These are phyloP conservation scores for Ceratocystis papillata DNA, from an alignment of 2,329 filamentous ascomycete genomes.

Conservation along the genomic window DNA sequence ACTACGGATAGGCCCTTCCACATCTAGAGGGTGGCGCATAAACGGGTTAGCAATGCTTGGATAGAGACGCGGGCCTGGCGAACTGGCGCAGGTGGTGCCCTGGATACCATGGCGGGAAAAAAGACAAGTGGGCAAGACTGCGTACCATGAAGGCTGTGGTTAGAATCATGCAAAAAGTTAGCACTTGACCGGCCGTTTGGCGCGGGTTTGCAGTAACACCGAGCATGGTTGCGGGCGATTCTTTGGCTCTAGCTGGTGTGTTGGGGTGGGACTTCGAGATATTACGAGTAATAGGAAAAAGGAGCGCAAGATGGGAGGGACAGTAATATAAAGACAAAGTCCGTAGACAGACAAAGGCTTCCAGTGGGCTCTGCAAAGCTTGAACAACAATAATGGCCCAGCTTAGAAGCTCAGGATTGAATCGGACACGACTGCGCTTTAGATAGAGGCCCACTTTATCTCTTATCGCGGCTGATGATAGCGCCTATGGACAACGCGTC, in stretches of 20 bases:
- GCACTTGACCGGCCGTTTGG: slow-evolving; percentile 67
- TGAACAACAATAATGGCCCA: not conserved
- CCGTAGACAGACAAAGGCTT: not conserved
- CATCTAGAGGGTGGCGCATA: slow-evolving; percentile 41
- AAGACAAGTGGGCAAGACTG: not conserved
- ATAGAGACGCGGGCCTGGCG: not conserved
- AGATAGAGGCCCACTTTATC: not conserved
- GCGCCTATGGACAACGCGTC: not conserved
- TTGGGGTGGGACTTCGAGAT: too few relatives aligned
- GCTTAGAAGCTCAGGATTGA: not conserved
- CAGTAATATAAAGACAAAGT: not conserved
- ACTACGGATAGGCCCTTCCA: slow-evolving; percentile 80
- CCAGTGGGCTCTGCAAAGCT: not conserved
- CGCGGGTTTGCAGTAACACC: slow-evolving; percentile 62
- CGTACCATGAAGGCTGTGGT: slow-evolving; percentile 81
- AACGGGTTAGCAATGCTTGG: slow-evolving; percentile 7
- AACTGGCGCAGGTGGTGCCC: too few relatives aligned
- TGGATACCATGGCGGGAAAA: not conserved
- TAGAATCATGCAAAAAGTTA: slow-evolving; percentile 85
- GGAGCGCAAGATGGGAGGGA: not conserved
- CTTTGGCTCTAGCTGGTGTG: not conserved
- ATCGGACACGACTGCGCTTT: slow-evolving; percentile 12
- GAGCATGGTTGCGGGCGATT: slow-evolving; percentile 44
- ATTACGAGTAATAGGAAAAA: not conserved
- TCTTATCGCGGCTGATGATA: not conserved